These are phyloP conservation scores for Blastobotrys indianensis DNA, from an alignment of 1,139 yeast genomes.

Conservation along the genomic window DNA sequence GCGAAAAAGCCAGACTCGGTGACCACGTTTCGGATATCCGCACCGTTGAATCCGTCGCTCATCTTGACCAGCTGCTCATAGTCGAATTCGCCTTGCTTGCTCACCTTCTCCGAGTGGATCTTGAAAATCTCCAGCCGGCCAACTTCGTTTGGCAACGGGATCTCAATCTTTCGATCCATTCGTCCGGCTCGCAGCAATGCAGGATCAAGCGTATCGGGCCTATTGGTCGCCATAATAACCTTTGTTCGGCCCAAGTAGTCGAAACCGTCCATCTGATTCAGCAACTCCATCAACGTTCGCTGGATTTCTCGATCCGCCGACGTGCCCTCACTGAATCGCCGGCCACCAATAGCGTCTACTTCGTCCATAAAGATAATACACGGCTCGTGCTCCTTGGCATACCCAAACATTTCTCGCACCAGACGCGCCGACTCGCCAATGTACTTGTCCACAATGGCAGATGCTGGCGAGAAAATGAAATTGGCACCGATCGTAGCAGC, in stretches of 20 bases:
- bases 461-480: conserved; percentile 95
- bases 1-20: conserved; percentile 99
- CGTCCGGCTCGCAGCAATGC: conserved; percentile 98
- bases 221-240: conserved; percentile 97
- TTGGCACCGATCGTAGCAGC: conserved; percentile 99
- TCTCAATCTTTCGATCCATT: conserved; percentile 94
- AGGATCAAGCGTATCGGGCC: conserved; percentile 99
- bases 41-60: conserved; percentile 99
- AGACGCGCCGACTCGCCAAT: conserved; percentile 97
- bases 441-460: conserved; percentile 97
- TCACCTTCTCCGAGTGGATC: conserved; percentile 81
- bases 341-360: conserved; percentile 98
- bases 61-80: conserved; percentile 95
- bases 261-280: conserved; percentile 98
- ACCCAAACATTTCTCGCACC: conserved; percentile 97
- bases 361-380: conserved; percentile 99
- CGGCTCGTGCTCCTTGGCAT: conserved; percentile 97
- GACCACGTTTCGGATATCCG: conserved; percentile 93
- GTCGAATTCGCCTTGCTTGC: conserved; percentile 93
- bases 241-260: conserved; percentile 96
- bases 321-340: conserved; percentile 97
- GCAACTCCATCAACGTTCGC: conserved; percentile 95
- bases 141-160: conserved; percentile 92
- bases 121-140: conserved; percentile 94
- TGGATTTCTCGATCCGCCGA: conserved; percentile 99